Evolutionary conservation across 2,329 filamentous ascomycete genomes (phyloP).

Genomic region (Claviceps sp.): DNA sequence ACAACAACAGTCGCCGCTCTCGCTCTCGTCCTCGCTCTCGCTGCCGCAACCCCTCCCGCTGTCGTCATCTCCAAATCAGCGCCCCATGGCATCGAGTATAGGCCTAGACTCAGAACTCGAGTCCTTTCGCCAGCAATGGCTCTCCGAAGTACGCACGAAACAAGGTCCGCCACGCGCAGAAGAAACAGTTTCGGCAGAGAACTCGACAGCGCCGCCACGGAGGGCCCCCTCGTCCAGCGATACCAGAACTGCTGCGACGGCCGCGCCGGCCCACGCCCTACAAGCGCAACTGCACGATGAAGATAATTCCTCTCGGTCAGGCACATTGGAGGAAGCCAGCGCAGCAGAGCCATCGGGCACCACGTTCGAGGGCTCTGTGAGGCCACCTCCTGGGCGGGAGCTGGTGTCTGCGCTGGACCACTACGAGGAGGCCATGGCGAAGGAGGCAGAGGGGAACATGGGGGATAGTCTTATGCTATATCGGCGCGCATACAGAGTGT

Average conservation of each 20-base stretch:
- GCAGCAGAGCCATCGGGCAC: slow-evolving; percentile 5
- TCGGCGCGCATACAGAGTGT: slow-evolving; percentile 74
- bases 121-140: slow-evolving; percentile 75
- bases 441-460: slow-evolving; percentile 70
- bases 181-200: not conserved
- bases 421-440: slow-evolving; percentile 83
- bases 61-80: not conserved
- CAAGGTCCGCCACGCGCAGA: not conserved
- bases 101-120: slow-evolving; percentile 58
- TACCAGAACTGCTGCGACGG: not conserved
- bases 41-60: too few species aligned
- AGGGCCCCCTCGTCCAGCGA: not conserved
- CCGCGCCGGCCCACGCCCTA: not conserved
- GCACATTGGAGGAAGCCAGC: slow-evolving; percentile 7
- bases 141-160: slow-evolving; percentile 55
- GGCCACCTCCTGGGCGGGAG: slow-evolving; percentile 21
- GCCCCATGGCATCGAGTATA: slow-evolving; percentile 2
- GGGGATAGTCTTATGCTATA: slow-evolving; percentile 84
- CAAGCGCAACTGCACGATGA: slow-evolving; percentile 2
- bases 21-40: not conserved
- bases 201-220: not conserved
- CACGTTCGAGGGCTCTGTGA: slow-evolving; percentile 8
- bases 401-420: slow-evolving; percentile 76
- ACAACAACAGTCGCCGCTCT: not conserved
- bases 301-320: slow-evolving; percentile 4